These are phyloP conservation scores for Aeschynomene evenia DNA, from an alignment of 306 rosid species.

Conservation along the genomic window DNA sequence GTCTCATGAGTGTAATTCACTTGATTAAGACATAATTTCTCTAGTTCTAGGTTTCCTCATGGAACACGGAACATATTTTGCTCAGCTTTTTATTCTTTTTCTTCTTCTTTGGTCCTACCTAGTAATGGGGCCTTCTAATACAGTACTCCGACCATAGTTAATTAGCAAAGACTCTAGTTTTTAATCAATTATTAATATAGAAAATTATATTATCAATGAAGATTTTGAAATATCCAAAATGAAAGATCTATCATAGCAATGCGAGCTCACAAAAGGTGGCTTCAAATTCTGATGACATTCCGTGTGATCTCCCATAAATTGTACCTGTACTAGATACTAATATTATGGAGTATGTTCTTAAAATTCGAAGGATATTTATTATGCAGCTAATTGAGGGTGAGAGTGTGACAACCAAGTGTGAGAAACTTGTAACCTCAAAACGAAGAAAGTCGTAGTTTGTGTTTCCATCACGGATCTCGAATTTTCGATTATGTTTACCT, in stretches of 20 bases:
- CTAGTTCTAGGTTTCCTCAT: background rate
- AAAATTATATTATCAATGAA: too few species aligned
- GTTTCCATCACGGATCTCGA: constrained; percentile 35
- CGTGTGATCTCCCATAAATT: constrained; percentile 4
- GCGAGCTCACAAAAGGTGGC: constrained; percentile 21
- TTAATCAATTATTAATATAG: too few species aligned
- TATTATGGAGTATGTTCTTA: background rate
- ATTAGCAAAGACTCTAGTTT: too few species aligned
- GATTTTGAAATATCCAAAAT: constrained; percentile 36
- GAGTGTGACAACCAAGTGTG: constrained; percentile 6
- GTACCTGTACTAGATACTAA: background rate
- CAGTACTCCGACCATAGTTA: too few species aligned
- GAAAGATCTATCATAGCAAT: constrained; percentile 47
- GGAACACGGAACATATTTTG: background rate
- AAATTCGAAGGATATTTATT: background rate
- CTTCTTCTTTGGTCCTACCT: background rate
- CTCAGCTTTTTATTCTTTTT: background rate
- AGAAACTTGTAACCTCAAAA: constrained; percentile 1
- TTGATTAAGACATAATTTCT: background rate
- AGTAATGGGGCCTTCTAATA: background rate
- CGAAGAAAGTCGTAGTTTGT: constrained; percentile 21
- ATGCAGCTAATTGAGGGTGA: background rate
- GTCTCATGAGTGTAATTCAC: background rate
- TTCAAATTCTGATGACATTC: background rate
- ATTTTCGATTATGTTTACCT: constrained; percentile 9